Percentiles rank a stretch among this genome's conserved stretches.
Evolutionary conservation across 2,329 filamentous ascomycete genomes (phyloP).

Genomic region (Coniochaeta hoffmannii): DNA sequence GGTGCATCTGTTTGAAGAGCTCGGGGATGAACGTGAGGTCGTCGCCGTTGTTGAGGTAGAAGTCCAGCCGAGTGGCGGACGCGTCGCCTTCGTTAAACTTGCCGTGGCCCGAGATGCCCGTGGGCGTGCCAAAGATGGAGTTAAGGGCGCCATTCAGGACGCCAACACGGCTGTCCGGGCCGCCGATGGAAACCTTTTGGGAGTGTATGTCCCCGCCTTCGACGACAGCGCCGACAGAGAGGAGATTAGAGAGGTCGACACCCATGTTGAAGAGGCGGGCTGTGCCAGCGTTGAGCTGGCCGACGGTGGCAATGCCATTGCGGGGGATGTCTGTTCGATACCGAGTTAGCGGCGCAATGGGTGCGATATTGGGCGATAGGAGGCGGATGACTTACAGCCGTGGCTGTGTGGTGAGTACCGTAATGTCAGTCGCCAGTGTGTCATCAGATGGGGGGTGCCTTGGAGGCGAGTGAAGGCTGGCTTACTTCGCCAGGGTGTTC

Average conservation of each 20-base stretch:
- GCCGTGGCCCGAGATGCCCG: conserved; percentile 9
- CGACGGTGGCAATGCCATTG: conserved; percentile 8
- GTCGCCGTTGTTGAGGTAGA: conserved; percentile 12
- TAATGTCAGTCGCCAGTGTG: too few relatives aligned
- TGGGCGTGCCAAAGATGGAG: conserved; percentile 8
- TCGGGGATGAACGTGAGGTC: conserved; percentile 15
- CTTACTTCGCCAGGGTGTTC: background rate
- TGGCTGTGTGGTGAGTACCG: too few relatives aligned
- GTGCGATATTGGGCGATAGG: too few relatives aligned
- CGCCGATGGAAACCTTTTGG: conserved; percentile 9
- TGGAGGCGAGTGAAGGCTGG: too few relatives aligned
- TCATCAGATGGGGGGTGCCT: too few relatives aligned
- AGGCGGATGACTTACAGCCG: background rate
- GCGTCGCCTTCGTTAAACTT: conserved; percentile 12
- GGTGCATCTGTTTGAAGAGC: conserved; percentile 11
- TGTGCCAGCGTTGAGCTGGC: conserved; percentile 9
- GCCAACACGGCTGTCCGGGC: conserved; percentile 9
- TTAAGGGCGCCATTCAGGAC: conserved; percentile 8
- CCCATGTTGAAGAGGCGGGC: conserved; percentile 9
- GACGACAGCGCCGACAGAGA: conserved; percentile 5
- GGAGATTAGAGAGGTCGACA: conserved; percentile 6
- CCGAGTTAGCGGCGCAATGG: too few relatives aligned
- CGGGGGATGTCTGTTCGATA: background rate
- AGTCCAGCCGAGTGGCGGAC: conserved; percentile 7
- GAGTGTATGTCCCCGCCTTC: conserved; percentile 10